These are phyloP conservation scores for Solidago caesia DNA, from an alignment of 129 eudicot species.

Conservation along the genomic window DNA sequence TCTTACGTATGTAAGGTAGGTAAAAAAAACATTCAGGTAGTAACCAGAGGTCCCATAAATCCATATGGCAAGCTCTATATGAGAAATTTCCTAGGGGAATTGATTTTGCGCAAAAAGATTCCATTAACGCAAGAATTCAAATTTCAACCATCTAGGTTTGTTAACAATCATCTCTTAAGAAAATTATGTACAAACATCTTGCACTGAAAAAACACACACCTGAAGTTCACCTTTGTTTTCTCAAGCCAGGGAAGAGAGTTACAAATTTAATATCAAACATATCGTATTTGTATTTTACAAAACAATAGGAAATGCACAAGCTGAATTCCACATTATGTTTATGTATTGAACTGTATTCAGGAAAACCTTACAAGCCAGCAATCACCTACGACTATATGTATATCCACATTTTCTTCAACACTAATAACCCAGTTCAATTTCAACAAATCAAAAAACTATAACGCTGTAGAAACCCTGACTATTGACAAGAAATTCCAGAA, in stretches of 20 bases:
- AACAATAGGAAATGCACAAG: conserved; percentile 13
- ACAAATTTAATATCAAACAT: conserved; percentile 13
- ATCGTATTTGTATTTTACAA: conserved; percentile 16
- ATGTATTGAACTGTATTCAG: conserved; percentile 19
- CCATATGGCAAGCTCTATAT: too few species aligned
- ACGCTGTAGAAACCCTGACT: conserved; percentile 10
- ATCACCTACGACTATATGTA: conserved; percentile 24
- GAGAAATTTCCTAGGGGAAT: too few species aligned
- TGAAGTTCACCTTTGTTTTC: not conserved
- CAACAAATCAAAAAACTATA: conserved; percentile 22
- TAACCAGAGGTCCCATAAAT: too few species aligned
- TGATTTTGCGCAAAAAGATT: too few species aligned
- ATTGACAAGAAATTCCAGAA: conserved; percentile 14
- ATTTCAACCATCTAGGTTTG: too few species aligned
- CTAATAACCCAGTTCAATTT: conserved; percentile 26
- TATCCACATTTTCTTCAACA: conserved; percentile 31
- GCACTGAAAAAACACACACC: not conserved
- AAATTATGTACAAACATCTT: too few species aligned
- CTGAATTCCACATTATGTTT: conserved; percentile 16
- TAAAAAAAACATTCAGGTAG: too few species aligned
- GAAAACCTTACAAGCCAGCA: conserved; percentile 31
- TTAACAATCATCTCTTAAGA: too few species aligned
- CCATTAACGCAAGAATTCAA: too few species aligned
- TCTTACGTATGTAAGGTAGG: too few species aligned
- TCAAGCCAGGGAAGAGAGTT: not conserved